phyloP scores from a whole-genome alignment of 192 early-diverging fungal genomes.

The Entomortierella beljakovae region DNA sequence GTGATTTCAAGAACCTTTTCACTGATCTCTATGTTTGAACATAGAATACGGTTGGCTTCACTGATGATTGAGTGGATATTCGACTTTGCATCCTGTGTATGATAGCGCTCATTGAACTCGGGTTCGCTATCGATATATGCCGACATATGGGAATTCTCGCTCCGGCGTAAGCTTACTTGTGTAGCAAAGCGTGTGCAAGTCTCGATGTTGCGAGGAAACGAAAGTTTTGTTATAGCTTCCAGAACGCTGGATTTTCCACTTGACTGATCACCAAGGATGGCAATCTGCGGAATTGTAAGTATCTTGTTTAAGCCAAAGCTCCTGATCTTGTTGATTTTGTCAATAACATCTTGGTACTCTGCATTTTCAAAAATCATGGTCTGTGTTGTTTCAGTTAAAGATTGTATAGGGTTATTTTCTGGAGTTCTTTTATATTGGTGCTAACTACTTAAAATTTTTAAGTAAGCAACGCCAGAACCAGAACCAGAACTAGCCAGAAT shows the following conservation, averaged over 20 bases:
- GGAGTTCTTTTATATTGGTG: too few species aligned
- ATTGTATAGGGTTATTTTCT: too few species aligned
- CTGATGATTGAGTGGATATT: conserved; percentile 17
- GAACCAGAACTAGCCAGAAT: too few species aligned
- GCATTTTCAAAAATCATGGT: conserved; percentile 22
- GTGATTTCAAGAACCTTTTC: conserved; percentile 50
- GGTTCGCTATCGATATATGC: conserved; percentile 33
- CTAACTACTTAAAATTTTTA: neutral
- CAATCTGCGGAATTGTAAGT: conserved; percentile 44
- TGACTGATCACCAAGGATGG: conserved; percentile 45
- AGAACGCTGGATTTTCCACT: conserved; percentile 44
- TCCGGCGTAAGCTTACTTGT: conserved; percentile 31
- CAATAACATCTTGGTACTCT: conserved; percentile 33
- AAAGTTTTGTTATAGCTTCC: conserved; percentile 35
- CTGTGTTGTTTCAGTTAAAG: too few species aligned
- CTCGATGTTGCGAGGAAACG: conserved; percentile 29
- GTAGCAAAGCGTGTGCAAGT: conserved; percentile 47
- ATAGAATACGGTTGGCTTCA: conserved; percentile 37
- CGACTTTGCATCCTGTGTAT: neutral
- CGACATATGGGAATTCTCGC: conserved; percentile 14
- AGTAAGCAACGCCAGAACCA: too few species aligned
- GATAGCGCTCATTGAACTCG: conserved; percentile 28
- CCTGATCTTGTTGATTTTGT: conserved; percentile 44
- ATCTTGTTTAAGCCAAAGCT: conserved; percentile 42
- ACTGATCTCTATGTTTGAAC: conserved; percentile 32